phyloP scores from a whole-genome alignment of 352 stramenopile species.

The Phytophthora tentaculata region DNA sequence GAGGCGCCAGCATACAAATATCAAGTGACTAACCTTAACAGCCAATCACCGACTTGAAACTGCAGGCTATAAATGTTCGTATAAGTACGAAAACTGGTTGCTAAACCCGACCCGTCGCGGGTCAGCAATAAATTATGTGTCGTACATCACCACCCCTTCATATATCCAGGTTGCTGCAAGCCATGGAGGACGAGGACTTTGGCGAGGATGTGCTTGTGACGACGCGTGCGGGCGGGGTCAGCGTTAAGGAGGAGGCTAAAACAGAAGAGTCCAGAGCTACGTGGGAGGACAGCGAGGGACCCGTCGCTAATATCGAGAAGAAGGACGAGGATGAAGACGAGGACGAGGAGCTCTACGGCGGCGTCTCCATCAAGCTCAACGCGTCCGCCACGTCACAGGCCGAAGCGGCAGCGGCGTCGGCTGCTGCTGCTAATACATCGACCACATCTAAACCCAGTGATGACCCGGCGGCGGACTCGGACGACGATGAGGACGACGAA shows the following conservation, averaged over 20 bases:
- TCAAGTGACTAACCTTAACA: constrained; percentile 42
- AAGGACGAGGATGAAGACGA: constrained; percentile 64
- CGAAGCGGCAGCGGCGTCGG: constrained; percentile 18
- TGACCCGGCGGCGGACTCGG: constrained; percentile 53
- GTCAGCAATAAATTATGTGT: constrained; percentile 5
- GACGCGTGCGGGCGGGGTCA: constrained; percentile 16
- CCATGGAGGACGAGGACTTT: constrained; percentile 78
- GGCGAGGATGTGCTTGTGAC: constrained; percentile 79
- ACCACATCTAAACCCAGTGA: constrained; percentile 11
- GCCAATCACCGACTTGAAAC: constrained; percentile 39
- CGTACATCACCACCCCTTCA: constrained; percentile 5
- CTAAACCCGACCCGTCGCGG: constrained; percentile 9
- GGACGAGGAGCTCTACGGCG: constrained; percentile 80
- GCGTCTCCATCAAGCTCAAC: constrained; percentile 77
- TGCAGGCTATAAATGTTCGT: background rate
- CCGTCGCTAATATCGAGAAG: constrained; percentile 18
- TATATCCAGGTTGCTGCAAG: background rate
- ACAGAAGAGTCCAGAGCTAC: constrained; percentile 31
- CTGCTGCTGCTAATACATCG: constrained; percentile 3
- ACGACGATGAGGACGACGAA: constrained; percentile 88
- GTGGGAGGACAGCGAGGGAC: constrained; percentile 26
- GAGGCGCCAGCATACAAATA: constrained; percentile 76
- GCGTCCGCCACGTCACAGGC: constrained; percentile 38
- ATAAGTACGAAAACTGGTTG: constrained; percentile 16
- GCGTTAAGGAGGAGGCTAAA: constrained; percentile 39